Conservation (phyloP, 2,329 filamentous ascomycete genomes). For the Rhexocercosporidium sp. region DNA sequence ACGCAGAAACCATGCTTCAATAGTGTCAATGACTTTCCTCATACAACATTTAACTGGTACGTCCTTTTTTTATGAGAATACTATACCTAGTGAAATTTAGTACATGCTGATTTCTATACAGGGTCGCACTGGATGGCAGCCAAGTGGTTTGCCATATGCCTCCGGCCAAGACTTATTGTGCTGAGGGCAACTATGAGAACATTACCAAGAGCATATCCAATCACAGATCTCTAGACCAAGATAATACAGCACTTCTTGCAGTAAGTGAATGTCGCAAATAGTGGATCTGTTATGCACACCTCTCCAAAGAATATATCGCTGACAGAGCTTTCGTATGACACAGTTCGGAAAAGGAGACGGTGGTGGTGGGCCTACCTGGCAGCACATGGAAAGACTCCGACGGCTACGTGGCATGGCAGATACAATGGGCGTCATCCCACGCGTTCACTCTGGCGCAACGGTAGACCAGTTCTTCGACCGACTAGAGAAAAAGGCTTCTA, state of each 20-base stretch:
- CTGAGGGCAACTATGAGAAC: constrained; percentile 92
- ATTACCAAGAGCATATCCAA: constrained; percentile 86
- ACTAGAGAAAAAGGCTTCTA: constrained; percentile 74
- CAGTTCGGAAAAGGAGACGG: constrained; percentile 93
- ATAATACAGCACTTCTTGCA: constrained; percentile 86
- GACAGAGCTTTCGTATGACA: background rate
- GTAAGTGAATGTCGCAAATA: background rate
- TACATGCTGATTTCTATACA: background rate
- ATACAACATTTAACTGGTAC: constrained; percentile 93
- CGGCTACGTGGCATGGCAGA: constrained; percentile 92
- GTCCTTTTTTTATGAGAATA: background rate
- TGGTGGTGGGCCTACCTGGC: constrained; percentile 91
- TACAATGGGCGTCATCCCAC: constrained; percentile 79
- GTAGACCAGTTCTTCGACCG: constrained; percentile 94
- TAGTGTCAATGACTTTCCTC: constrained; percentile 98
- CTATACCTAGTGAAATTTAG: background rate
- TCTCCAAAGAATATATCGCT: background rate
- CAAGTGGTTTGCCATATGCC: constrained; percentile 99
- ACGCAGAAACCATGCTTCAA: constrained; percentile 99
- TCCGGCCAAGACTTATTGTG: constrained; percentile 92
- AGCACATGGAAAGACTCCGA: constrained; percentile 92
- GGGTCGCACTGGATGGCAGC: constrained; percentile 90
- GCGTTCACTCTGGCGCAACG: constrained; percentile 84
- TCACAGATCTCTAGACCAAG: constrained; percentile 95
- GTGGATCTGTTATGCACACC: background rate